Percentiles rank a stretch among this genome's conserved stretches.
Evolutionary conservation across 768 basidiomycete genomes (phyloP).

Genomic region (Phaeolepiota aurea): DNA sequence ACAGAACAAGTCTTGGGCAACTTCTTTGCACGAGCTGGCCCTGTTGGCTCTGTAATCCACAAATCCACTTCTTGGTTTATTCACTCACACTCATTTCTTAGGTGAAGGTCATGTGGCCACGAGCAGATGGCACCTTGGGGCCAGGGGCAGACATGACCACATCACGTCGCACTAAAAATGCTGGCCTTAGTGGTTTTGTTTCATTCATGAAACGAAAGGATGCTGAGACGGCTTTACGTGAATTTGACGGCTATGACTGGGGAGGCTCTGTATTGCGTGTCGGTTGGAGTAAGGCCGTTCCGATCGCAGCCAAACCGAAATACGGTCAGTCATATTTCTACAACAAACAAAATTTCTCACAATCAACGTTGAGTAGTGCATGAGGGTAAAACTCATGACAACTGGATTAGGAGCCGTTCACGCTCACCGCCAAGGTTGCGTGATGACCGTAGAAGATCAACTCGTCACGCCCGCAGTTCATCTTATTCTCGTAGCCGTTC

Average conservation of each 20-base stretch:
- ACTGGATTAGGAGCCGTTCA: conserved; percentile 6
- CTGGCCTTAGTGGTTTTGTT: conserved; percentile 91
- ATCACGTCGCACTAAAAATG: conserved; percentile 58
- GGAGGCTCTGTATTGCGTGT: conserved; percentile 81
- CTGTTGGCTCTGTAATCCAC: conserved; percentile 88
- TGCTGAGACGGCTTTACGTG: conserved; percentile 81
- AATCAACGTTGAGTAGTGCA: conserved; percentile 1
- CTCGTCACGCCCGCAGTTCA: conserved; percentile 40
- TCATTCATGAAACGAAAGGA: conserved; percentile 92
- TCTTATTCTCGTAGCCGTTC: conserved; percentile 38
- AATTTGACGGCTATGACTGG: conserved; percentile 94
- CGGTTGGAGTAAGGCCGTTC: conserved; percentile 97
- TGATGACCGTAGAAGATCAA: conserved; percentile 26
- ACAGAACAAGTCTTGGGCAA: conserved; percentile 80
- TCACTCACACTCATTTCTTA: conserved; percentile 17
- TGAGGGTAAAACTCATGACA: conserved; percentile 8
- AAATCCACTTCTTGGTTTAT: conserved; percentile 6
- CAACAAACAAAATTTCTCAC: not conserved
- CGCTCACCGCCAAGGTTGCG: conserved; percentile 25
- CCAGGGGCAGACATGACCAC: conserved; percentile 73
- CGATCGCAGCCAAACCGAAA: conserved; percentile 68
- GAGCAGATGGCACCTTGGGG: conserved; percentile 59
- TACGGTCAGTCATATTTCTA: conserved; percentile 50
- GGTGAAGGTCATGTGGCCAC: conserved; percentile 99
- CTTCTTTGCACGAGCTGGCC: conserved; percentile 87